These are phyloP conservation scores for Ophiorrhiza pumila DNA, from an alignment of 257 asterid species.

Conservation along the genomic window DNA sequence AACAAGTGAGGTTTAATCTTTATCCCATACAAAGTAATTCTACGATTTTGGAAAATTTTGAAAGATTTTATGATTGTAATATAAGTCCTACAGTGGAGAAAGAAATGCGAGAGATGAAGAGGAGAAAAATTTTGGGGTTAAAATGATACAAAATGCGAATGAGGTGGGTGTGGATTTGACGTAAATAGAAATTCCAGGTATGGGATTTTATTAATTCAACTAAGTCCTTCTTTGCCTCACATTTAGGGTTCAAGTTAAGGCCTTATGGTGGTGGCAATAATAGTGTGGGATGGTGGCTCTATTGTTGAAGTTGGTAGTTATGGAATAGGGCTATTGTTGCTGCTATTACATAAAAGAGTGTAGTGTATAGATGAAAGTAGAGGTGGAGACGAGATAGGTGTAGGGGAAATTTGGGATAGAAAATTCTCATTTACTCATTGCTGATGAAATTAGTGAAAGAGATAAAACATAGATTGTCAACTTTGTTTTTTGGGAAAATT, in stretches of 20 bases:
- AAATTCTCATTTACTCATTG: slow-evolving; percentile 12
- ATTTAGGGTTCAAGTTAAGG: not conserved
- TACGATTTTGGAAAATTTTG: slow-evolving; percentile 42
- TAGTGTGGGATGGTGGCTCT: not conserved
- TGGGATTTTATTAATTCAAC: slow-evolving; percentile 60
- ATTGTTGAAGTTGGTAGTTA: not conserved
- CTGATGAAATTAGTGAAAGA: too few relatives aligned
- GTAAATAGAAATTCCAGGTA: slow-evolving; percentile 43
- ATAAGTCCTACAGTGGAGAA: slow-evolving; percentile 47
- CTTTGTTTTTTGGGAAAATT: too few relatives aligned
- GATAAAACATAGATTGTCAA: too few relatives aligned
- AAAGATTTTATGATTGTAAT: slow-evolving; percentile 47
- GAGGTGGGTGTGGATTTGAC: slow-evolving; percentile 63
- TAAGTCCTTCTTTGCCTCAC: slow-evolving; percentile 26
- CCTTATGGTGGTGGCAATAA: not conserved
- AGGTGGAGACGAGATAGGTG: not conserved
- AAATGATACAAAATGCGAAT: slow-evolving; percentile 44
- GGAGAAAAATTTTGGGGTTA: slow-evolving; percentile 46
- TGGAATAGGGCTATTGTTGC: not conserved
- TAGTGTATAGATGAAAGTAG: not conserved
- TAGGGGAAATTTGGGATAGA: not conserved
- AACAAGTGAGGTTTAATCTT: slow-evolving; percentile 65
- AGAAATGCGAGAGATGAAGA: slow-evolving; percentile 56
- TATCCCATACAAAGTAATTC: slow-evolving; percentile 45
- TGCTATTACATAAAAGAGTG: not conserved